Evolutionary conservation across 371 early-diverging fungal species (phyloP).

Genomic region (Haplosporangium sp.): DNA sequence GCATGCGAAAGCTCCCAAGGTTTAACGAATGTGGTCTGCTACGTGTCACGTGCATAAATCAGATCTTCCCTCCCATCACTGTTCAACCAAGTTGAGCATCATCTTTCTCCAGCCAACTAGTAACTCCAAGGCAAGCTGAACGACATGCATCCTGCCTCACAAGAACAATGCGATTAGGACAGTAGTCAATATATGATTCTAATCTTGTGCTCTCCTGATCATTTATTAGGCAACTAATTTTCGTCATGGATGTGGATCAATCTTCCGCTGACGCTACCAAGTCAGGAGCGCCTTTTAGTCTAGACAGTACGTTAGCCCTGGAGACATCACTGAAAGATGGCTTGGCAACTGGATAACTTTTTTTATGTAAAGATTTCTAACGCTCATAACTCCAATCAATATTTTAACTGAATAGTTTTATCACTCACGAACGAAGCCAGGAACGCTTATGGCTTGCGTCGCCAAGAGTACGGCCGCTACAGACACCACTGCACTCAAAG

Average conservation of each 20-base stretch:
- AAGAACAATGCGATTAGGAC: background rate
- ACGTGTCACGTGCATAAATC: too few species aligned
- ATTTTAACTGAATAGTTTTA: slow-evolving; percentile 57
- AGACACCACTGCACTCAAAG: slow-evolving; percentile 79
- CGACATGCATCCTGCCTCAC: background rate
- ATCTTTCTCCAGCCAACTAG: background rate
- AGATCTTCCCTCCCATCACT: too few species aligned
- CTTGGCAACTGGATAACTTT: background rate
- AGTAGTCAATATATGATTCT: background rate
- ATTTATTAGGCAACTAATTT: background rate
- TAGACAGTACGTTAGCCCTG: slow-evolving; percentile 35
- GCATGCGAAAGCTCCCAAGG: too few species aligned
- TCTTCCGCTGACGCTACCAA: slow-evolving; percentile 6
- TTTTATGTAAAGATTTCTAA: background rate
- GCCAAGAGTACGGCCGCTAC: slow-evolving; percentile 86
- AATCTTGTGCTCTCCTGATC: background rate
- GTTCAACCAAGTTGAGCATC: background rate
- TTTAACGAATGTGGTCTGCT: too few species aligned
- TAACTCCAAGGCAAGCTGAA: slow-evolving; percentile 4
- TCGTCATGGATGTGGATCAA: slow-evolving; percentile 38
- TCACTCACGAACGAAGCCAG: slow-evolving; percentile 74
- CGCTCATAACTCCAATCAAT: background rate
- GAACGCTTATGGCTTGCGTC: slow-evolving; percentile 85
- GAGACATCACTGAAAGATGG: too few species aligned
- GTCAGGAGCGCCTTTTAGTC: slow-evolving; percentile 18